These are phyloP conservation scores for Rhinocladiella mackenziei DNA, from an alignment of 2,329 filamentous ascomycete genomes.

Conservation along the genomic window DNA sequence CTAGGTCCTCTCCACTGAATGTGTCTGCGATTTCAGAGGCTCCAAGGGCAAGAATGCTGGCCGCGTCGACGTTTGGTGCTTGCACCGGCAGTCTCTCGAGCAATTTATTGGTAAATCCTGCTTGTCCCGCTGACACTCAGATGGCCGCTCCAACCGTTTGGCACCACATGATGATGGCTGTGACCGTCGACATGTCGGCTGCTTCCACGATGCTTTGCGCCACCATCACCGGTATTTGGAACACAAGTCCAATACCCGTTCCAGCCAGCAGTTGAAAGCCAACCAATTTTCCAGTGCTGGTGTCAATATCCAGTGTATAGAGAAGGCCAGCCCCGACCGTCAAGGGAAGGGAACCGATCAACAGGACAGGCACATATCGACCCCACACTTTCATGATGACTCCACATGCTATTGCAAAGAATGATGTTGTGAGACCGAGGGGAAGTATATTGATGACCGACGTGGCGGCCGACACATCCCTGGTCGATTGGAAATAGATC, in stretches of 20 bases:
- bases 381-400: too few relatives aligned
- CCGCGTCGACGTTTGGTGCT: constrained; percentile 29
- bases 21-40: constrained; percentile 31
- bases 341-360: constrained; percentile 27
- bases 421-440: too few relatives aligned
- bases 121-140: constrained; percentile 32
- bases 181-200: background rate
- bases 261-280: constrained; percentile 37
- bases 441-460: constrained; percentile 43
- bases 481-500: constrained; percentile 48
- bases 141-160: background rate
- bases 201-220: background rate
- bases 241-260: constrained; percentile 27
- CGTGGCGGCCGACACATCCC: constrained; percentile 32
- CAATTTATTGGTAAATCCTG: constrained; percentile 35
- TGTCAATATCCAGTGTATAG: constrained; percentile 33
- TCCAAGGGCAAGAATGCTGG: constrained; percentile 29
- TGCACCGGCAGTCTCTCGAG: constrained; percentile 25
- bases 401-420: too few relatives aligned
- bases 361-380: constrained; percentile 17
- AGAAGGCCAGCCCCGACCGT: constrained; percentile 33
- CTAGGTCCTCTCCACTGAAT: constrained; percentile 29
- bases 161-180: background rate
- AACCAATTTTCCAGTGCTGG: constrained; percentile 34
- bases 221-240: constrained; percentile 21